Conservation (phyloP, 352 stramenopile species). For the Phytopythium litorale region DNA sequence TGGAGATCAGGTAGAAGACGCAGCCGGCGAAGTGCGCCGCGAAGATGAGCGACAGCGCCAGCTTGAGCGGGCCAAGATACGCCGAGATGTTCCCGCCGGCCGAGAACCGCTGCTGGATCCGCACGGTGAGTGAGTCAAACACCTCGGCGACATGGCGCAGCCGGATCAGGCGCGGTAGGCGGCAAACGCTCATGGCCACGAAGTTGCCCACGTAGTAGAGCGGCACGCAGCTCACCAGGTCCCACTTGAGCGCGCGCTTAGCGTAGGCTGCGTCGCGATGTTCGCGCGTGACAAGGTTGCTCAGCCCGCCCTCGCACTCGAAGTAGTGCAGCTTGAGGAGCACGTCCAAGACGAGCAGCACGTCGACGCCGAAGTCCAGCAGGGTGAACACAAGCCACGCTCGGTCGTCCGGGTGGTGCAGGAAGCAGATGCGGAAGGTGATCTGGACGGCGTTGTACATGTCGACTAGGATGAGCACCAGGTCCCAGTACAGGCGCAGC, state of each 20-base stretch:
- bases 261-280: constrained; percentile 43
- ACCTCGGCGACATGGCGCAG: constrained; percentile 28
- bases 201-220: constrained; percentile 70
- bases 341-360: constrained; percentile 41
- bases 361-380: constrained; percentile 41
- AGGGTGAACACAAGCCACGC: constrained; percentile 21
- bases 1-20: constrained; percentile 70
- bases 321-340: constrained; percentile 79
- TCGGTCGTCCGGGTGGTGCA: constrained; percentile 23
- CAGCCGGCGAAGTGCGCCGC: constrained; percentile 60
- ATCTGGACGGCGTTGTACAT: constrained; percentile 68
- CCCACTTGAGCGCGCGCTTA: constrained; percentile 28
- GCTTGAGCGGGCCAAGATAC: constrained; percentile 60
- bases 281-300: constrained; percentile 44
- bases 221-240: constrained; percentile 44
- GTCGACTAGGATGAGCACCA: constrained; percentile 43
- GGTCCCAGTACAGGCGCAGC: constrained; percentile 60
- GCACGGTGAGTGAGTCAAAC: constrained; percentile 63
- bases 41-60: constrained; percentile 57
- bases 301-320: constrained; percentile 51
- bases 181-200: constrained; percentile 50
- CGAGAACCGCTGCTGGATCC: constrained; percentile 62
- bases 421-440: constrained; percentile 69
- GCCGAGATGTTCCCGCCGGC: constrained; percentile 52
- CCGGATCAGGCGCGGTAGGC: constrained; percentile 53